phyloP scores from a whole-genome alignment of 306 rosid genomes.

The Rosa lucieae region DNA sequence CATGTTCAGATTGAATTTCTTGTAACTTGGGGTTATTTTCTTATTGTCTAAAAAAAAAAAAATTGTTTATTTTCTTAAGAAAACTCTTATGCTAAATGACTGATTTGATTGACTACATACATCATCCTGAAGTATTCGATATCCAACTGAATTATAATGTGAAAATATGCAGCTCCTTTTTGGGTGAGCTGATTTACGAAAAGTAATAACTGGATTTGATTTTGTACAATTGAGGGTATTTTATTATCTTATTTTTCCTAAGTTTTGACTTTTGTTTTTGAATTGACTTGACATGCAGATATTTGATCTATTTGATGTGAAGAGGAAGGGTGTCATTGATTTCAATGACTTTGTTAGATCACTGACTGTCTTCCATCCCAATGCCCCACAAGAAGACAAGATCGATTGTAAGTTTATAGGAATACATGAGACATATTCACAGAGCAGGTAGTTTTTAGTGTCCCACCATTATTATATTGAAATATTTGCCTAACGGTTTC shows the following conservation, averaged over 20 bases:
- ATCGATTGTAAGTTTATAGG: constrained; percentile 67
- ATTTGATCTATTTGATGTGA: constrained; percentile 87
- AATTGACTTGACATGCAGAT: constrained; percentile 44
- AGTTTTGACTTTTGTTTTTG: constrained; percentile 29
- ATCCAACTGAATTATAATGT: not conserved
- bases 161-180: not conserved
- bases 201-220: not conserved
- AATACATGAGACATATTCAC: constrained; percentile 1
- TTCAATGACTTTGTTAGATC: constrained; percentile 93
- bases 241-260: not conserved
- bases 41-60: not conserved
- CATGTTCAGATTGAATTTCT: constrained; percentile 2
- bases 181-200: not conserved
- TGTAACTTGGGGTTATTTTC: not conserved
- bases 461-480: not conserved
- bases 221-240: not conserved
- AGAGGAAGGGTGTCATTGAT: constrained; percentile 71
- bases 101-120: not conserved
- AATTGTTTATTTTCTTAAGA: not conserved
- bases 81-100: not conserved
- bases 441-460: constrained; percentile 1
- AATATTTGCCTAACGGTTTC: not conserved
- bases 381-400: constrained; percentile 62
- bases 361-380: constrained; percentile 87
- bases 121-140: not conserved